Evolutionary conservation across 164 flowering plant genomes (phyloP).

Genomic region (Aristolochia contorta): DNA sequence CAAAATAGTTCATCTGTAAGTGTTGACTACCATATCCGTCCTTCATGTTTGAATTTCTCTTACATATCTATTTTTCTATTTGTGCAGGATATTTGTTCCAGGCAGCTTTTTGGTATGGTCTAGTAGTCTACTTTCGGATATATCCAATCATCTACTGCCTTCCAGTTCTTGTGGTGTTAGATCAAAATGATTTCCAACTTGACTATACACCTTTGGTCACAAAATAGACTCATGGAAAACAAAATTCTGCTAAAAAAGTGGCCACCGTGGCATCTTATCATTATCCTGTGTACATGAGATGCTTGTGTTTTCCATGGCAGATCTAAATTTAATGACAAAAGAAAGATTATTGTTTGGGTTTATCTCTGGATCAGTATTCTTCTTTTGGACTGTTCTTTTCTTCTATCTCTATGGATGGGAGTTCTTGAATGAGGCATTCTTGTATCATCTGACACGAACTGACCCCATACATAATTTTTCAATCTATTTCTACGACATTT

Average conservation of each 20-base stretch:
- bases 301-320: no score
- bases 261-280: not conserved
- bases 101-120: constrained; percentile 91
- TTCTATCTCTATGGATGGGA: constrained; percentile 73
- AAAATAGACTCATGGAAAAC: constrained; percentile 28
- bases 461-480: constrained; percentile 98
- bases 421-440: constrained; percentile 79
- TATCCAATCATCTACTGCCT: constrained; percentile 91
- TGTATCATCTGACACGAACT: constrained; percentile 92
- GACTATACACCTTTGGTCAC: constrained; percentile 38
- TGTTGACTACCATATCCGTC: not conserved
- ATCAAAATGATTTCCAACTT: constrained; percentile 30
- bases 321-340: constrained; percentile 29
- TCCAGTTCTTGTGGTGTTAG: constrained; percentile 67
- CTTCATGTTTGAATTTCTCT: not conserved
- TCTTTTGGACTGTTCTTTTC: constrained; percentile 53
- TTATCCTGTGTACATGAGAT: no score
- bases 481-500: constrained; percentile 88
- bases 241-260: constrained; percentile 13
- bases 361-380: constrained; percentile 59
- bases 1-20: not conserved
- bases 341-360: constrained; percentile 57
- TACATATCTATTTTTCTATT: constrained; percentile 4
- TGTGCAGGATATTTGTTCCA: constrained; percentile 54
- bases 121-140: constrained; percentile 86